These are phyloP conservation scores for Thraustotheca clavata DNA, from an alignment of 352 stramenopile genomes.

Conservation along the genomic window DNA sequence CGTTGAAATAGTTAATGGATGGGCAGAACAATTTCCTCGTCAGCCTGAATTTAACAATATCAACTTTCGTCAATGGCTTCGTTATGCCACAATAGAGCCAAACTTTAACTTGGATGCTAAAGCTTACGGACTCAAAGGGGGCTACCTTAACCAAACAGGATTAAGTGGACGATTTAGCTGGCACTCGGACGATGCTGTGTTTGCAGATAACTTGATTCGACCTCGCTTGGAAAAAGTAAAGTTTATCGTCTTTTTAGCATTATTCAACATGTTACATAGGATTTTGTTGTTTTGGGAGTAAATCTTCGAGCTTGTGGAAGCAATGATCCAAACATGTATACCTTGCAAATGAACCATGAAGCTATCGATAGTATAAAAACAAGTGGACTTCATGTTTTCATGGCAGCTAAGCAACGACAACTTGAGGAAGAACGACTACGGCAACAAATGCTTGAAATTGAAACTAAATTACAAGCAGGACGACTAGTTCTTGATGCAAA, in stretches of 20 bases:
- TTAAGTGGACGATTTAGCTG: slow-evolving; percentile 58
- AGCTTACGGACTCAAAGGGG: slow-evolving; percentile 39
- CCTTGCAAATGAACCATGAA: slow-evolving; percentile 18
- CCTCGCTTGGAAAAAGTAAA: slow-evolving; percentile 36
- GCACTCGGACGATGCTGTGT: slow-evolving; percentile 37
- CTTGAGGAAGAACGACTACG: slow-evolving; percentile 56
- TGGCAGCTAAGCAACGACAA: slow-evolving; percentile 32
- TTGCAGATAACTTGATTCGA: slow-evolving; percentile 31
- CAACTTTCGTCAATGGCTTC: slow-evolving; percentile 48
- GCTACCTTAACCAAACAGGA: slow-evolving; percentile 43
- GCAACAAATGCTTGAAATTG: slow-evolving; percentile 29
- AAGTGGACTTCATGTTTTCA: slow-evolving; percentile 9
- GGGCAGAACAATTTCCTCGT: neutral
- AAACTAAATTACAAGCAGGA: slow-evolving; percentile 13
- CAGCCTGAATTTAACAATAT: slow-evolving; percentile 28
- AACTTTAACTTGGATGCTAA: slow-evolving; percentile 41
- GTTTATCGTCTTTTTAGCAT: neutral
- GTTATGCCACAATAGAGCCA: slow-evolving; percentile 25
- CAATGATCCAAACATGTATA: slow-evolving; percentile 23
- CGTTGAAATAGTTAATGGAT: slow-evolving; percentile 11
- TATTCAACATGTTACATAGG: neutral
- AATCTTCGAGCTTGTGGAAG: slow-evolving; percentile 3
- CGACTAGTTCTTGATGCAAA: slow-evolving; percentile 16
- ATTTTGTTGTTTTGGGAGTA: slow-evolving; percentile 1
- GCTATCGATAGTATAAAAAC: slow-evolving; percentile 7